Evolutionary conservation across 148 eudicot species (phyloP).

Genomic region (Bassia scoparia): DNA sequence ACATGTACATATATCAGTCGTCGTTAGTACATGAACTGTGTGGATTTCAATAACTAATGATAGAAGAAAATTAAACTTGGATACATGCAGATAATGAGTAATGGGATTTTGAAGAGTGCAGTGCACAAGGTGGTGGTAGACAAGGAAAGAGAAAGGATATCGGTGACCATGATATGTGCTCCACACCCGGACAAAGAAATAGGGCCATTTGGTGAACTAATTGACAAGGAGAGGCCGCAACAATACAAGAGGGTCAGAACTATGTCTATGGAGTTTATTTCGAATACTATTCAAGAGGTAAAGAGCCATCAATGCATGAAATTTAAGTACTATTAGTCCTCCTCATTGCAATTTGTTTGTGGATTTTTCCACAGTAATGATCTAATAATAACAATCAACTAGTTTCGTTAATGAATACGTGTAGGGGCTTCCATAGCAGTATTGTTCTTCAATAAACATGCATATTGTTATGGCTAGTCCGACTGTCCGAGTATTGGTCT

Average conservation of each 20-base stretch:
- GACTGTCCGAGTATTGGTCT: no score
- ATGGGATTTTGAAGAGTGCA: conserved; percentile 40
- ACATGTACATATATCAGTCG: no score
- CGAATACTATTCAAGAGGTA: conserved; percentile 12
- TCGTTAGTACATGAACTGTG: neutral
- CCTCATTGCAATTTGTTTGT: neutral
- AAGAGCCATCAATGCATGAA: conserved; percentile 23
- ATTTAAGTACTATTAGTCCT: neutral
- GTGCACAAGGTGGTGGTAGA: conserved; percentile 35
- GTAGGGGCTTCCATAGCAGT: no score
- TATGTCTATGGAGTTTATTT: conserved; percentile 2
- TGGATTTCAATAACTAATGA: no score
- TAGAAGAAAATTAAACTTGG: no score
- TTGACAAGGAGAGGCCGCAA: conserved; percentile 29
- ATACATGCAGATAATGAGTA: conserved; percentile 37
- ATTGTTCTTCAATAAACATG: no score
- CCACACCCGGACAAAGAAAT: conserved; percentile 26
- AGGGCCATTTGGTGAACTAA: conserved; percentile 25
- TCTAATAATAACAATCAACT: neutral
- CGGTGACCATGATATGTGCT: conserved; percentile 20
- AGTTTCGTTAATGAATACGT: no score
- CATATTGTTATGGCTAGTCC: no score
- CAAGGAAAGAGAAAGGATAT: conserved; percentile 29
- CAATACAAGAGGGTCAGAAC: conserved; percentile 30
- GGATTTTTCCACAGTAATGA: no score